Evolutionary conservation across 371 early-diverging fungal genomes (phyloP), one percentile per base, ranked within the genome.

Genomic region (Choanephora cucurbitarum): DNA sequence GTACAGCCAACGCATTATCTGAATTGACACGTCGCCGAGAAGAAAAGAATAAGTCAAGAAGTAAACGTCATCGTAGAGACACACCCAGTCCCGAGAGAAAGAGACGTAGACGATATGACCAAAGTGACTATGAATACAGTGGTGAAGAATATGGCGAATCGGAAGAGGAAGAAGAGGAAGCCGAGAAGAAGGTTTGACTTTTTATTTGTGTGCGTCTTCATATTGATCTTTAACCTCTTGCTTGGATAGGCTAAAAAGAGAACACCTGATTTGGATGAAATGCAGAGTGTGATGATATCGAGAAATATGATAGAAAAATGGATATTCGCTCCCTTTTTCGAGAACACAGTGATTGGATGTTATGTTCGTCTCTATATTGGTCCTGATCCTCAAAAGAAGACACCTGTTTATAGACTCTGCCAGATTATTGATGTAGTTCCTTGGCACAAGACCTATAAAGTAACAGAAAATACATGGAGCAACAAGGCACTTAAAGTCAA

Each of bases 301-400:
- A 78, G 92, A 39, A 75, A 77, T 43, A 70, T 77, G 57, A 66
- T 92, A 22, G 91, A 87, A 47, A 82, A 85, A 44, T 92, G 92
- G 91, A 62, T 86, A 19, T 83, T 85, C 68, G 69, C 79, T 13
- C 87, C 90, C 1, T 88, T 88, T 50, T 88, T 92, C 63, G 80
- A 83, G 50, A 70, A 83, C 6, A 79, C 87, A 5, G 82, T 84
- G 1, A 66, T 68, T 15, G 91, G 72, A 2, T 80, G 84, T 52
- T 84, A 80, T 67, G 87, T 87, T 4, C 86, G 91, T 33, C 55
- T 91, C 13, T 80, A 75, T 23, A 69, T 88, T 19, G 89, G 87
- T 0, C 55, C 72, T n/a, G 83, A 81, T 53, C 66, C 73, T 8
- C 70, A 79, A 42, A 75, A 73, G 31, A 70, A 71, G 18, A 41